Evolutionary conservation across 2,329 filamentous ascomycete genomes (phyloP).

Genomic region (Epichloe coenophiala): DNA sequence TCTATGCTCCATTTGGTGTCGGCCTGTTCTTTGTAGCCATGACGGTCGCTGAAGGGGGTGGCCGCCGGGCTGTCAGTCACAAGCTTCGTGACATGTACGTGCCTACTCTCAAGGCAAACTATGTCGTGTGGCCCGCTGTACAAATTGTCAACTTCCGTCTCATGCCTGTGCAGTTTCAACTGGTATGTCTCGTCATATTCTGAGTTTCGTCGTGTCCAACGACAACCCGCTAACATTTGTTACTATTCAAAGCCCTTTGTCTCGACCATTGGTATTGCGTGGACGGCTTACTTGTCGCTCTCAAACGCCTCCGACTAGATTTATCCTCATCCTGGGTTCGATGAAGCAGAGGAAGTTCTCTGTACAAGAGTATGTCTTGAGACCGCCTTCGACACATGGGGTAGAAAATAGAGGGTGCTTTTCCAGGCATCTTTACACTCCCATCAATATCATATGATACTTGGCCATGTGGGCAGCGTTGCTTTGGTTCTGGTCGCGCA

Average conservation of each 20-base stretch:
- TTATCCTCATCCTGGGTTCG: not conserved
- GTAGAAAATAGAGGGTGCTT: not conserved
- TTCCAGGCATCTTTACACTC: not conserved
- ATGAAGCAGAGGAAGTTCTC: not conserved
- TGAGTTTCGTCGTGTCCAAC: slow-evolving; percentile 13
- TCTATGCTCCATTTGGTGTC: slow-evolving; percentile 84
- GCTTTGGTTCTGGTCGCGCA: not conserved
- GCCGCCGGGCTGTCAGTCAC: slow-evolving; percentile 59
- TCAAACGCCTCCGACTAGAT: slow-evolving; percentile 71
- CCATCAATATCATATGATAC: not conserved
- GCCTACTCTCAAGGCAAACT: slow-evolving; percentile 91
- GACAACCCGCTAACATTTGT: not conserved
- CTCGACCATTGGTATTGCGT: slow-evolving; percentile 87
- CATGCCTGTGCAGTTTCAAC: slow-evolving; percentile 90
- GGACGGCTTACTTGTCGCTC: slow-evolving; percentile 92
- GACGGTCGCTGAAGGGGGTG: slow-evolving; percentile 94
- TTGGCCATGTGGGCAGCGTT: not conserved
- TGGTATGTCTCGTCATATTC: slow-evolving; percentile 46
- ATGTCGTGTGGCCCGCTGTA: slow-evolving; percentile 84
- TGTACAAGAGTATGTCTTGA: not conserved
- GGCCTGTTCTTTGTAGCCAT: slow-evolving; percentile 88
- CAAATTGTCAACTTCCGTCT: slow-evolving; percentile 94
- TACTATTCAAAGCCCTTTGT: slow-evolving; percentile 67
- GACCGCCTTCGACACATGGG: not conserved
- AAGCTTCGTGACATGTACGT: slow-evolving; percentile 93